Conservation (phyloP, 1,284 basidiomycete species). For the Ustilago sp. region DNA sequence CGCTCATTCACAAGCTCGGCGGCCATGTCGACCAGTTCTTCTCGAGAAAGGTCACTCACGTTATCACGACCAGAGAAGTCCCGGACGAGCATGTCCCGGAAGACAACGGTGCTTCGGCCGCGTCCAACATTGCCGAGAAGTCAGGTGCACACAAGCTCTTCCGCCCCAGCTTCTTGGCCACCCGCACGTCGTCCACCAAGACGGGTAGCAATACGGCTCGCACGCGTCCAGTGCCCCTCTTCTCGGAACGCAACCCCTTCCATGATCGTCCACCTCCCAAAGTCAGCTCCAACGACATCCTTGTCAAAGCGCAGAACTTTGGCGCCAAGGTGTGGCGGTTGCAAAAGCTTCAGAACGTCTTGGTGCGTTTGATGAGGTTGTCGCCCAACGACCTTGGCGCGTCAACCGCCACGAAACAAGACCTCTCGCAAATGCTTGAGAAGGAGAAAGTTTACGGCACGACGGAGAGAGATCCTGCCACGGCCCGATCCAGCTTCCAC, state of each 20-base stretch:
- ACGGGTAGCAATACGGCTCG: constrained; percentile 18
- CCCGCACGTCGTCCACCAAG: constrained; percentile 31
- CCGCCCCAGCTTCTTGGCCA: constrained; percentile 44
- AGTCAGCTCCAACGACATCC: constrained; percentile 72
- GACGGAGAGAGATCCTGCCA: constrained; percentile 87
- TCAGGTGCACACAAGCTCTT: constrained; percentile 37
- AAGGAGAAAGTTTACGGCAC: constrained; percentile 89
- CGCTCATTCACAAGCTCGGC: constrained; percentile 57
- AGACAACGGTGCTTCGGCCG: constrained; percentile 6
- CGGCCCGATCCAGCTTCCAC: constrained; percentile 85
- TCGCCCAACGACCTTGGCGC: constrained; percentile 32
- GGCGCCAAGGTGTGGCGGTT: constrained; percentile 90
- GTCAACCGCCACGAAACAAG: constrained; percentile 37
- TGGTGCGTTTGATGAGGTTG: constrained; percentile 43
- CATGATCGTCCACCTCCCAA: constrained; percentile 69
- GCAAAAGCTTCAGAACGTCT: constrained; percentile 65
- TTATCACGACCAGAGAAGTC: constrained; percentile 60
- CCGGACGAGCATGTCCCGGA: constrained; percentile 26
- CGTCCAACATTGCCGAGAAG: constrained; percentile 11
- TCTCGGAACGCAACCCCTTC: constrained; percentile 67
- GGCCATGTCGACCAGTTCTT: constrained; percentile 67
- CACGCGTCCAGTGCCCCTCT: constrained; percentile 53
- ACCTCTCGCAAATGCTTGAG: constrained; percentile 77
- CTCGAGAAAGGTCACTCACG: constrained; percentile 64
- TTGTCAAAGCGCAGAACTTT: constrained; percentile 81